Conservation (phyloP, 176 grass and related monocot species). For the Panicum miliaceum region DNA sequence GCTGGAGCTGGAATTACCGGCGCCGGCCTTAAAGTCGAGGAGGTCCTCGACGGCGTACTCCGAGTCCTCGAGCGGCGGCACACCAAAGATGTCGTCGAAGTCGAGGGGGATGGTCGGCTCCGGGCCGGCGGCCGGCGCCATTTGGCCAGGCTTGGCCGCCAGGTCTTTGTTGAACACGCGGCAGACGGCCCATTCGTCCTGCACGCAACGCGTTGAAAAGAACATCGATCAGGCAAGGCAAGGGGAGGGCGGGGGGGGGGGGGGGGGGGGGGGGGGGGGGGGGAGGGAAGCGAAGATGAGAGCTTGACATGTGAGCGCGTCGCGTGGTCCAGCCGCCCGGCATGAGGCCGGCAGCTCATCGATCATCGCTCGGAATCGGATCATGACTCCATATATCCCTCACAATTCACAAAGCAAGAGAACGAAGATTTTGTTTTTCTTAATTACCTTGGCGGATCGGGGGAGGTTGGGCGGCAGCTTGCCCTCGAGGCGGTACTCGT, state of each 20-base stretch:
- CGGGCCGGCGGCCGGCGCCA: background rate
- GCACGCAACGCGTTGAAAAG: conserved; percentile 45
- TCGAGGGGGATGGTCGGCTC: conserved; percentile 23
- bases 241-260: too few species aligned
- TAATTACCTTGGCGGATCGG: conserved; percentile 55
- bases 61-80: conserved; percentile 67
- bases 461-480: conserved; percentile 51
- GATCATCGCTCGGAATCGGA: background rate
- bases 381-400: too few species aligned
- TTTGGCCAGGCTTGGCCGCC: conserved; percentile 42
- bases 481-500: conserved; percentile 87
- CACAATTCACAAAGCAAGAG: too few species aligned
- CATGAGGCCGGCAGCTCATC: conserved; percentile 8
- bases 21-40: conserved; percentile 4
- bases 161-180: conserved; percentile 69
- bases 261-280: too few species aligned
- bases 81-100: conserved; percentile 42
- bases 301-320: conserved; percentile 18
- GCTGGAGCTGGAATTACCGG: background rate
- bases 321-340: conserved; percentile 21
- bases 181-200: conserved; percentile 91
- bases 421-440: too few species aligned
- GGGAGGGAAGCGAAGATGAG: background rate
- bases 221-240: background rate
- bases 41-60: background rate